Evolutionary conservation across 2,329 filamentous ascomycete genomes (phyloP).

Genomic region (Colletotrichum sp.): DNA sequence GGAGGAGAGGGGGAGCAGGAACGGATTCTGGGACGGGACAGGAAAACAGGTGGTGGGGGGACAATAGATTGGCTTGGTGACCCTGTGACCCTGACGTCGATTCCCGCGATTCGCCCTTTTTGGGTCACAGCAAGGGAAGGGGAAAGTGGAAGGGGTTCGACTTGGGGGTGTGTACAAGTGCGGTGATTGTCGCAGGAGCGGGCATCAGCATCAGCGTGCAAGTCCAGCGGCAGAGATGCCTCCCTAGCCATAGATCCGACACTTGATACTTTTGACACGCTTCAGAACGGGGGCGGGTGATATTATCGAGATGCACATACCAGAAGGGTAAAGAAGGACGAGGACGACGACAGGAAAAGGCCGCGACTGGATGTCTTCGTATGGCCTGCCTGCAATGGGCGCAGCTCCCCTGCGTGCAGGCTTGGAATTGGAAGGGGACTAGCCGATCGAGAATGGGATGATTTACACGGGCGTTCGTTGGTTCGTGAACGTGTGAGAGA

Average conservation of each 20-base stretch:
- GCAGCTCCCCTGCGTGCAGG: neutral
- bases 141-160: conserved; percentile 12
- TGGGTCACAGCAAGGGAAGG: conserved; percentile 17
- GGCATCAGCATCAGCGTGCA: neutral
- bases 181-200: conserved; percentile 9
- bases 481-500: neutral
- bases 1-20: conserved; percentile 5
- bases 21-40: neutral
- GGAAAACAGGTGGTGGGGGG: conserved; percentile 22
- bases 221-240: neutral
- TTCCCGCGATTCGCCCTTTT: conserved; percentile 22
- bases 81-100: conserved; percentile 22
- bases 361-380: neutral
- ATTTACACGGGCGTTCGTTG: conserved; percentile 11
- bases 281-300: neutral
- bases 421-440: conserved; percentile 1
- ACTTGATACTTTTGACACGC: neutral
- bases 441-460: conserved; percentile 11
- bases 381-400: neutral
- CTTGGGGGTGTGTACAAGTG: conserved; percentile 1
- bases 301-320: conserved; percentile 20
- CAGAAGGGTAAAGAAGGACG: neutral
- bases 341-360: neutral
- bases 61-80: conserved; percentile 20
- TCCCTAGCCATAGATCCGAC: neutral